phyloP scores from a whole-genome alignment of 345 rosid genomes.

The Syzygium jambos region DNA sequence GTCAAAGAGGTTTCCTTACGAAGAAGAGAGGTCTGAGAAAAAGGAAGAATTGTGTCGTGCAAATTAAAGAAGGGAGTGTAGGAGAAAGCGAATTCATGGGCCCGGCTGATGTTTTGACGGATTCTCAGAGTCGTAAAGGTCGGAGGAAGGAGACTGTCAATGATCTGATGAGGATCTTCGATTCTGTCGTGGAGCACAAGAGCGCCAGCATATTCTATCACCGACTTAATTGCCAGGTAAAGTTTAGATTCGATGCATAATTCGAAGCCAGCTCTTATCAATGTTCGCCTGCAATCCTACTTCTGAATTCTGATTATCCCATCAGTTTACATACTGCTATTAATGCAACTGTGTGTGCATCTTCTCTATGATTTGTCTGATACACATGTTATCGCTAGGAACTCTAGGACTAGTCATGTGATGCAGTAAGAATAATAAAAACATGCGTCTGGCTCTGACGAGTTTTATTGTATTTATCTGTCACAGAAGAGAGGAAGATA shows the following conservation, averaged over 20 bases:
- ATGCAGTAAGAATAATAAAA: neutral
- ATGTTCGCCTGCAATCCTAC: neutral
- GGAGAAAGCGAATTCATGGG: slow-evolving; percentile 56
- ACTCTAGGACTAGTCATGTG: neutral
- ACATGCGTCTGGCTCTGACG: neutral
- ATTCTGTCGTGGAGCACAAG: slow-evolving; percentile 35
- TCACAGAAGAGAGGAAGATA: slow-evolving; percentile 83
- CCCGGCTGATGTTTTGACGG: slow-evolving; percentile 26
- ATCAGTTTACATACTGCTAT: neutral
- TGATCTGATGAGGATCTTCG: slow-evolving; percentile 42
- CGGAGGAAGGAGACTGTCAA: slow-evolving; percentile 27
- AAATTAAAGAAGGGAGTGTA: slow-evolving; percentile 52
- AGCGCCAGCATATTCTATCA: slow-evolving; percentile 52
- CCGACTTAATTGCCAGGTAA: slow-evolving; percentile 85
- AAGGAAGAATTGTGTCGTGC: slow-evolving; percentile 54
- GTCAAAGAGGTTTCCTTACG: slow-evolving; percentile 32
- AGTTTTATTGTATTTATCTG: neutral
- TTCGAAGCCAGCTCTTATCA: neutral
- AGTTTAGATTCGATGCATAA: neutral
- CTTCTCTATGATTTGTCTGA: neutral
- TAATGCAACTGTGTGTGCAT: neutral
- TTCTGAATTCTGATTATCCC: neutral
- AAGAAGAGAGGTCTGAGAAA: slow-evolving; percentile 83
- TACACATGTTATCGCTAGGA: neutral
- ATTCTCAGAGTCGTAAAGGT: slow-evolving; percentile 35